phyloP scores from a whole-genome alignment of 2,329 filamentous ascomycete species.

The Colletotrichum eremochloae region DNA sequence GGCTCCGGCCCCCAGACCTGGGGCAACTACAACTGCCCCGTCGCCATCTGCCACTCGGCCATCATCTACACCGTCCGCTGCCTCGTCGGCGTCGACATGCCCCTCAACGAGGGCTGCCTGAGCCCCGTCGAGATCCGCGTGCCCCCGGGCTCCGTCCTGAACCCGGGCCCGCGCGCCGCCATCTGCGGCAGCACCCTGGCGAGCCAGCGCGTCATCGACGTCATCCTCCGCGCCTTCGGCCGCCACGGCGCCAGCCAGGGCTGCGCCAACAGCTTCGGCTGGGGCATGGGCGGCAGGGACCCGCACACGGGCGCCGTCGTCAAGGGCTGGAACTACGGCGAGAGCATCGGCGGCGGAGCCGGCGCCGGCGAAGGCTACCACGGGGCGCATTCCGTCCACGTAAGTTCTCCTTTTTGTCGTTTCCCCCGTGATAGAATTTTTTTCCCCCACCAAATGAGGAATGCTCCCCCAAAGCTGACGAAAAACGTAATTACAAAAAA shows the following conservation, averaged over 20 bases:
- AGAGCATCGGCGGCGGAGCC: slow-evolving; percentile 52
- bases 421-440: too few species aligned
- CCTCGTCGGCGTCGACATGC: slow-evolving; percentile 53
- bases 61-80: slow-evolving; percentile 56
- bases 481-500: too few species aligned
- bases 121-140: slow-evolving; percentile 51
- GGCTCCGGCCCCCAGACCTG: slow-evolving; percentile 53
- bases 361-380: slow-evolving; percentile 50
- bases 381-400: slow-evolving; percentile 49
- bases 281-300: slow-evolving; percentile 51
- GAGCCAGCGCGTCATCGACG: slow-evolving; percentile 51
- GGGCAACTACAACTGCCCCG: slow-evolving; percentile 54
- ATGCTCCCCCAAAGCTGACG: background rate
- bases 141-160: slow-evolving; percentile 51
- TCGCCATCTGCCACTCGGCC: slow-evolving; percentile 54
- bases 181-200: slow-evolving; percentile 72
- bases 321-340: slow-evolving; percentile 49
- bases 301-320: slow-evolving; percentile 44
- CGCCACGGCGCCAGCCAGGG: slow-evolving; percentile 48
- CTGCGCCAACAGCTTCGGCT: slow-evolving; percentile 52
- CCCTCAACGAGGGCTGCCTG: slow-evolving; percentile 56
- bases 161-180: slow-evolving; percentile 50
- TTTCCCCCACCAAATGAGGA: too few species aligned
- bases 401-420: background rate
- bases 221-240: slow-evolving; percentile 50